Base-by-base conservation (phyloP, 2,329 filamentous ascomycete species). In the Colletotrichum lupini region DNA sequence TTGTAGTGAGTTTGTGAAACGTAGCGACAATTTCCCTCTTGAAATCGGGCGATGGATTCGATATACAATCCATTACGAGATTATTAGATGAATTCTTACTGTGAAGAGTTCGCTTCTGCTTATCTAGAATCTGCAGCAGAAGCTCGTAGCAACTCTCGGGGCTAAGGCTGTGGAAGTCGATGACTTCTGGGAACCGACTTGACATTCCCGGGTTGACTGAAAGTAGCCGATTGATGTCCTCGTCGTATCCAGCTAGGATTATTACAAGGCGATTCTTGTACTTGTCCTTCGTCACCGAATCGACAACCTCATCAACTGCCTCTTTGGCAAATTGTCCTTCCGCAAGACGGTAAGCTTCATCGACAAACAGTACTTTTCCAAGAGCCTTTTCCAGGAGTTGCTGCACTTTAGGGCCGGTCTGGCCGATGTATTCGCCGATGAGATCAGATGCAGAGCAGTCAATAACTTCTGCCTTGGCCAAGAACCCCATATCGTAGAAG, bases 391-490 rank as follows among this genome's bases (percentile, higher is more conserved):
- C 90, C 0, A 95, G 81, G 0, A 88, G 80, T 35, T 88, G 84
- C 9, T 87, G 85, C 0, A 92, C 90, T 74, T 93, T 93, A 0
- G 92, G 92, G 0, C 91, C 92, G 0, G 92, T 94, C 0, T 94
- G 92, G 0, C 93, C 93, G 0, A 94, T 75, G 22, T 90, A 95
- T 73, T 92, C 84, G 0, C 90, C 93, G 1, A 95, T 85, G 0
- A 95, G 79, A 42, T 95, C 92, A 0, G 90, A 90, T 0, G 92
- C 91, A 0, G 93, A 95, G 58, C 87, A 89, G 67, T 94, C 91
- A 0, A 91, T 79, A 0, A 95, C 91, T 30, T 92, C 88, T 0
- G 85, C 86, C 0, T 84, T 84, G 0, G 88, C 82, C 0, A 95
- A 82, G 42, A 95, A 89, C 0, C 92, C 92, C 86, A 95, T 89